A percentile compares a stretch with the other conserved stretches of the same genome.
phyloP scores from a whole-genome alignment of 2,329 filamentous ascomycete species.

The Magnaporthiopsis poae region DNA sequence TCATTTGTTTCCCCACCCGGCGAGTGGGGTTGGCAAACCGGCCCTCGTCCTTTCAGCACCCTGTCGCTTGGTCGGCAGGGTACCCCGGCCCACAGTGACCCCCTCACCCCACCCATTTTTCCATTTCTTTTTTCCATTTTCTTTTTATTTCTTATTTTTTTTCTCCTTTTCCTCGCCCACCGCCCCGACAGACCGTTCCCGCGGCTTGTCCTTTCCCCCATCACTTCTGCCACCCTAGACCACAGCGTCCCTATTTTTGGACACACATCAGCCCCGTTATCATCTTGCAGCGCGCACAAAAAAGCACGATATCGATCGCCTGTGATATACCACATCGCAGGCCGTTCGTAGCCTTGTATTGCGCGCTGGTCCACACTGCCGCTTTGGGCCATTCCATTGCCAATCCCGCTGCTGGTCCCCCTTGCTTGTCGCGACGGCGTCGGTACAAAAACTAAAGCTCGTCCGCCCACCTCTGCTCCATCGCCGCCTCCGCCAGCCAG shows the following conservation, averaged over 20 bases:
- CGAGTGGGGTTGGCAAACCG: too few relatives aligned
- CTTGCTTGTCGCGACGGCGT: not conserved
- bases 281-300: not conserved
- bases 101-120: not conserved
- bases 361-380: not conserved
- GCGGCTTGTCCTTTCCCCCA: not conserved
- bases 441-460: constrained; percentile 3
- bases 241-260: constrained; percentile 43
- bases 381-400: not conserved
- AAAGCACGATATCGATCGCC: not conserved
- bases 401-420: not conserved
- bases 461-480: not conserved
- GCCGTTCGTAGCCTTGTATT: not conserved
- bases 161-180: not conserved
- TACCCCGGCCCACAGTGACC: too few relatives aligned
- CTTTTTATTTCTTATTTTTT: not conserved
- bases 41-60: too few relatives aligned
- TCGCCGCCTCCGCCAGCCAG: not conserved
- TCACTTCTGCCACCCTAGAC: not conserved
- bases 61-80: not conserved
- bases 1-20: too few relatives aligned
- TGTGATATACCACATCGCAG: not conserved
- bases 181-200: too few relatives aligned
- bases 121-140: too few relatives aligned
- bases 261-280: constrained; percentile 14